Evolutionary conservation across 495 filamentous ascomycete genomes (phyloP), one percentile per base, ranked within the genome.

Genomic region (Aspergillus sclerotiicarbonarius): DNA sequence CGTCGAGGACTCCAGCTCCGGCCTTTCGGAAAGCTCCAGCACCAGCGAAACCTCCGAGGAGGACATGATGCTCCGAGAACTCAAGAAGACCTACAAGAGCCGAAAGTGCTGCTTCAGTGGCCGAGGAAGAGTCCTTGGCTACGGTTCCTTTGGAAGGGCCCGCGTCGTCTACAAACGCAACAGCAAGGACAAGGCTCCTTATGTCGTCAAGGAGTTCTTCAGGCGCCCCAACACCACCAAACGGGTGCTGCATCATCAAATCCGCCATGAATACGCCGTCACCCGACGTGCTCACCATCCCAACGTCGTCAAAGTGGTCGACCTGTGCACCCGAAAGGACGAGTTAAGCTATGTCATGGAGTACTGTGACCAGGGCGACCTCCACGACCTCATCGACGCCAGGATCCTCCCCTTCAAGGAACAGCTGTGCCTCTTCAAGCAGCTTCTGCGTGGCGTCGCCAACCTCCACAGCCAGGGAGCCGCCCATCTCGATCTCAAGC

Each of bases 261-360:
- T 41, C 5, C 8, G 13, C 13, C 3, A 12, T 2, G 37, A 41
- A n/a, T 41, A 15, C 37, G 15, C 5, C 37, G 5, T 41, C 37
- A n/a, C 37, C 37, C 37, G 37, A 15, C 13, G 37, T 15, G 10
- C 13, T n/a, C 37, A 12, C 5, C 37, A 41, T n/a, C 37, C 37
- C 1, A 13, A 41, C 13, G n/a, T 41, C 13, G 1, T 41, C 10
- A 41, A 41, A 3, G 5, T n/a, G 0, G 2, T 41, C 37, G 37
- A 12, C 37, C 72, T 93, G 15, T 90, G 89, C 71, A 84, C 77
- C 30, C 77, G 87, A 61, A 76, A 77, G 30, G 76, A 74, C 19
- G 80, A 83, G 32, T 91, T 87, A 86, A 88, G 87, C 66, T 87
- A 91, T 66, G 89, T 92, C 53, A 93, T 93, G 90, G 89, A 93